Evolutionary conservation across 768 basidiomycete species (phyloP), one percentile per base, ranked within the genome.

Genomic region (Pleurotus sapidus): DNA sequence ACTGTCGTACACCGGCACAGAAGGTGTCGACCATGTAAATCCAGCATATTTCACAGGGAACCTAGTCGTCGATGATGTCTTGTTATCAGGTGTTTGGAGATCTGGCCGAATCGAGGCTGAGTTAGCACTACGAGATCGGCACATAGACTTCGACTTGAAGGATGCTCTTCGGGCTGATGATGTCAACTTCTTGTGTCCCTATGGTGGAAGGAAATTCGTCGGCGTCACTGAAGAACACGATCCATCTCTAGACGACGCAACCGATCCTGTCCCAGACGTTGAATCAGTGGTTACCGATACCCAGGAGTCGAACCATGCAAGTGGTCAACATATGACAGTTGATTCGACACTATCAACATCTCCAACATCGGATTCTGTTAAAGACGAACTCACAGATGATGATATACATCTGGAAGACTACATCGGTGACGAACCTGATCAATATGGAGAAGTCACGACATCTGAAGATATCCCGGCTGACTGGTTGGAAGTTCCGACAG

Each of bases 11-110:
- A 47, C 45, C 2, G 46, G 25, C 1, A 17, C 12, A 5, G 45
- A 56, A 50, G 46, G 45, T 6, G 15, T 56, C 23, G 55, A 56
- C 42, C 55, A 56, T 56, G 46, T 56, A 17, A 56, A 56, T 15
- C 43, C 48, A 34, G 3, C 1, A 2, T 23, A 23, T 8, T 49
- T 23, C 9, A 49, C 20, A 25, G 23, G 48, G 0, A 3, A 49
- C 25, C 14, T 49, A 8, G 3, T 45, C 2, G 43, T 23, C 12
- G 14, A 23, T 4, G 2, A 15, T 45, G 43, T 45, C 1, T 0
- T 45, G 6, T 23, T 45, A 15, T 45, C 20, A 1, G 43, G 20
- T 45, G 43, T 45, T 9, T 45, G 43, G 15, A 23, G 3, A 11
- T n/a, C n/a, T 7, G 43, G 43, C 6, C 43, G 15, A 2, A 45